Evolutionary conservation across 2,329 filamentous ascomycete genomes (phyloP).

Genomic region (Trichoderma hamatum): DNA sequence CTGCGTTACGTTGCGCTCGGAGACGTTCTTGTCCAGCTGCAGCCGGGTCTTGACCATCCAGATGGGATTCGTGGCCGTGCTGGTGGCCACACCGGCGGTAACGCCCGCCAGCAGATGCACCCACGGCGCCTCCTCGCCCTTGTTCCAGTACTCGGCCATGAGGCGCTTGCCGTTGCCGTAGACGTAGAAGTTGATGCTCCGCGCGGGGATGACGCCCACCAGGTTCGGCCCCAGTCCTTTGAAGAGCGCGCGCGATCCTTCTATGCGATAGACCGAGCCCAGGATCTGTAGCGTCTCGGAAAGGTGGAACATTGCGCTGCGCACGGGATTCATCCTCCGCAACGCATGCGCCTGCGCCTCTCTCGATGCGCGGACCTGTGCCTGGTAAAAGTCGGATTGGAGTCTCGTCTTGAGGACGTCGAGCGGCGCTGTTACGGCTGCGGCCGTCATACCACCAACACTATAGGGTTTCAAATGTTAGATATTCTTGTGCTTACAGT

Average conservation of each 20-base stretch:
- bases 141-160: conserved; percentile 73
- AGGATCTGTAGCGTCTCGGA: conserved; percentile 86
- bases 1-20: conserved; percentile 57
- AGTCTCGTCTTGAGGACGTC: conserved; percentile 92
- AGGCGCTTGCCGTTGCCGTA: conserved; percentile 91
- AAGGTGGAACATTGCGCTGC: conserved; percentile 73
- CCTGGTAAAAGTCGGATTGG: conserved; percentile 93
- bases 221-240: conserved; percentile 91
- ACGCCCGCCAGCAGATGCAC: conserved; percentile 79
- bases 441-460: conserved; percentile 85
- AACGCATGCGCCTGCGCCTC: conserved; percentile 58
- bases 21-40: conserved; percentile 86
- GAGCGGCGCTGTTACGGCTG: conserved; percentile 89
- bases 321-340: conserved; percentile 60
- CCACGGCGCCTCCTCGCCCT: conserved; percentile 69
- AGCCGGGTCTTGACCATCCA: conserved; percentile 94
- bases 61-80: conserved; percentile 92
- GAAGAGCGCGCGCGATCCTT: conserved; percentile 87
- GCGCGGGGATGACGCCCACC: conserved; percentile 83
- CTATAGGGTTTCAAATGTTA: conserved; percentile 47
- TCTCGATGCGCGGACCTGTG: conserved; percentile 71
- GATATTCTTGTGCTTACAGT: background rate
- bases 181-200: conserved; percentile 90
- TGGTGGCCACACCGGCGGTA: conserved; percentile 79
- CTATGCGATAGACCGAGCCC: conserved; percentile 73